Base-by-base conservation (phyloP, 2,329 filamentous ascomycete species). In the Pestalotiopsis sp. region DNA sequence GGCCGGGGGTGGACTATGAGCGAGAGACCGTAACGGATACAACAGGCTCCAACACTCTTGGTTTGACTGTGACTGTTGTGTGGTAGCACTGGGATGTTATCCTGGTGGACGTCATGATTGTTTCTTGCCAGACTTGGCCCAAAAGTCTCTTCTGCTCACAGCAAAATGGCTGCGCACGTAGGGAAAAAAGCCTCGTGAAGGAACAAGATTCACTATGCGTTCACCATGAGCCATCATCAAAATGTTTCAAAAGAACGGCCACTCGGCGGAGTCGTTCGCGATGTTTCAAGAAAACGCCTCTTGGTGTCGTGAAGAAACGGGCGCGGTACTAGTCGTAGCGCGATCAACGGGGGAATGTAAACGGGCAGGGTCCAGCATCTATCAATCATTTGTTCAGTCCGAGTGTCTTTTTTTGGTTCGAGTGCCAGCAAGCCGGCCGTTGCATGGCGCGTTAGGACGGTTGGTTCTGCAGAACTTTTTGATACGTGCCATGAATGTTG, bases 21-120 rank as follows among this genome's bases (percentile, higher is more conserved):
- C 56, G 68, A 67, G 66, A 64, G 60, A 52, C 17, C 45, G 45
- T 52, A 52, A 52, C 45, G 17, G 45, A 67, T 65, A 69, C 57
- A 36, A 59, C 57, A 62, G 68, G 68, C 68, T 69, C 68, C 68
- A 69, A 66, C 68, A 66, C 56, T 69, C 14, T 52, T 31, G 52
- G 60, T 67, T 67, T 64, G 59, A 66, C 41, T 45, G 31, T 36
- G 23, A 36, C 20, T 64, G 20, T n/a, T 64, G 39, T 52, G 41
- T 64, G 41, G 59, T 62, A 38, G 59, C 59, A 62, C 59, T 62
- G 59, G 31, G 27, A 62, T 17, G 31, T 20, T 17, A 36, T 23
- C 27, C 59, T 59, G 41, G 20, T 45, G 45, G 59, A 57, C 57
- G 25, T 68, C 41, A 58, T 57, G 23, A 36, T 41, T 25, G 38